Percentiles rank a stretch among this genome's conserved stretches.
phyloP scores from a whole-genome alignment of 495 filamentous ascomycete genomes.

The Xylaria scruposa region DNA sequence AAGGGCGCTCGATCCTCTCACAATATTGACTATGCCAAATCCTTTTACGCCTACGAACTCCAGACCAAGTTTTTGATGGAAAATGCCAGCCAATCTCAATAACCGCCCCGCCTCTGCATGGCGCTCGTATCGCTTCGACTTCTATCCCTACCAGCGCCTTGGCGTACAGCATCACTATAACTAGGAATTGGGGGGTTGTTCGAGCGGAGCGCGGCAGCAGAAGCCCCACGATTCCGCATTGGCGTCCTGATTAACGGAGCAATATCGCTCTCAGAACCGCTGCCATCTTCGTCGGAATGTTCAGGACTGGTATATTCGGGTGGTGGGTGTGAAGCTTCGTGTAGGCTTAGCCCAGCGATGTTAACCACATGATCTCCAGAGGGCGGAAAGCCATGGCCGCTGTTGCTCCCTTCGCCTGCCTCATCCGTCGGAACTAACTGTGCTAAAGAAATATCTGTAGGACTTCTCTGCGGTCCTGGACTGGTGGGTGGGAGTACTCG shows the following conservation, averaged over 20 bases:
- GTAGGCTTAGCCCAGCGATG: constrained; percentile 45
- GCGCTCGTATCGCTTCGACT: constrained; percentile 46
- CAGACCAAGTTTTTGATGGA: not conserved
- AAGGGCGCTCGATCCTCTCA: not conserved
- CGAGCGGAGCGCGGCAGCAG: constrained; percentile 50
- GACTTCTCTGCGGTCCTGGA: constrained; percentile 86
- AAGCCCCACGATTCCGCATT: constrained; percentile 49
- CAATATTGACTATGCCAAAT: constrained; percentile 12
- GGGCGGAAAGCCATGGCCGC: constrained; percentile 45
- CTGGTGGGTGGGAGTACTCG: constrained; percentile 75
- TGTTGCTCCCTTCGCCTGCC: constrained; percentile 74
- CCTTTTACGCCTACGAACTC: constrained; percentile 24
- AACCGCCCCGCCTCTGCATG: constrained; percentile 21
- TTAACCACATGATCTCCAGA: constrained; percentile 46
- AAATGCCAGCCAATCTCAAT: not conserved
- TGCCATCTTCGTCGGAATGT: constrained; percentile 57
- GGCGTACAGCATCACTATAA: constrained; percentile 68
- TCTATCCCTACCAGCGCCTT: constrained; percentile 56
- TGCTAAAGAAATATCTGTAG: constrained; percentile 96
- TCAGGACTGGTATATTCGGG: constrained; percentile 79
- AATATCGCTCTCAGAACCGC: constrained; percentile 55
- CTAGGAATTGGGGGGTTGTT: constrained; percentile 66
- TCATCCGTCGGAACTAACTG: constrained; percentile 74
- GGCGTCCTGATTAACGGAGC: constrained; percentile 47
- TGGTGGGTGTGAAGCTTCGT: constrained; percentile 56